Base-by-base conservation (phyloP, 129 eudicot species). In the Lactuca saligna region DNA sequence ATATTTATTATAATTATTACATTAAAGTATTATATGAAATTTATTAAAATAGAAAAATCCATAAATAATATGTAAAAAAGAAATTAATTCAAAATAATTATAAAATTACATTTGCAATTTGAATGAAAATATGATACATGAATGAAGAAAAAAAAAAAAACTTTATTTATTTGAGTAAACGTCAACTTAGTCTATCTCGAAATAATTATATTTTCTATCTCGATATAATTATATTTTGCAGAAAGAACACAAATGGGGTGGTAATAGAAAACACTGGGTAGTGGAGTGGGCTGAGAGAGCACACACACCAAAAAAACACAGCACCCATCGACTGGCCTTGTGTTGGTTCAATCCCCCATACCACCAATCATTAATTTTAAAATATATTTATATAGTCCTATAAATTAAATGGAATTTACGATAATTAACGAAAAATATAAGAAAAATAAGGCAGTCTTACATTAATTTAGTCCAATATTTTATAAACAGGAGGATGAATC, bases 251-350 rank as follows among this genome's bases (percentile, higher is more conserved):
- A 29, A 13, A 6, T 2, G 3, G 35, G 10, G 39, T 25, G 29
- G 48, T 34, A 33, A 13, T 14, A 66, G 59, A 66, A 66, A 51
- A 49, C 48, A 49, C 6, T 32, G 0, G 73, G 62, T 68, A 55
- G 73, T 68, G 73, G 73, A 68, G 73, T 37, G 56, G 50, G 73
- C 63, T 55, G 63, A 68, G 73, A 68, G 54, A 68, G 63, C 73
- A 55, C 73, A 67, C 72, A 68, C 73, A 68, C 63, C 54, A 38
- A 68, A 54, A 35, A 68, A 51, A 33, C 55, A 20, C 58, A 46
- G 56, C 50, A 29, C 44, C 57, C 73, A 68, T 54, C 61, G 63
- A 68, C 8, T 17, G 37, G 73, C 55, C 63, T 68, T 68, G 73
- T 68, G 54, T 68, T 39, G 73, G 51, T 68, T 54, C 51, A 31